Evolutionary conservation across 768 basidiomycete genomes (phyloP).

Genomic region (Boletus reticulatus): DNA sequence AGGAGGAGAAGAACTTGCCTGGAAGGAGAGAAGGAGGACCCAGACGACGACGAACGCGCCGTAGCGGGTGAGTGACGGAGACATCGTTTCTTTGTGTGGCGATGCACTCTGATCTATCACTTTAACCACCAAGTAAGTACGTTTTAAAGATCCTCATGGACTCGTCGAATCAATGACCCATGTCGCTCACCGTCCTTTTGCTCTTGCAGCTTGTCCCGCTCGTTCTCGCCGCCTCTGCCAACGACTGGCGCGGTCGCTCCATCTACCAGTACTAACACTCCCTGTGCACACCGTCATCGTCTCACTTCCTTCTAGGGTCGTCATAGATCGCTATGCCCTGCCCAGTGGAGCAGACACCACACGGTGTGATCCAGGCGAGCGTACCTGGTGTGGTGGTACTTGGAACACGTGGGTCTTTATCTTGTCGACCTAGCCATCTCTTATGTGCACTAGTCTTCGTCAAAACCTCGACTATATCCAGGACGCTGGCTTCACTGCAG

Average conservation of each 20-base stretch:
- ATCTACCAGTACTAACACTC: conserved; percentile 11
- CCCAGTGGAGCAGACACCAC: conserved; percentile 7
- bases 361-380: conserved; percentile 6
- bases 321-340: conserved; percentile 14
- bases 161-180: neutral
- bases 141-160: too few species aligned
- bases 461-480: conserved; percentile 85
- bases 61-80: conserved; percentile 49
- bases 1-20: conserved; percentile 27
- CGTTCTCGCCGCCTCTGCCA: conserved; percentile 7
- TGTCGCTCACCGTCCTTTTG: neutral
- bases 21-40: conserved; percentile 63
- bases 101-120: too few species aligned
- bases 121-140: too few species aligned
- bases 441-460: conserved; percentile 43
- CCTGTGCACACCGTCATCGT: neutral
- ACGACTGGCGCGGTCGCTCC: conserved; percentile 15
- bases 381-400: conserved; percentile 18
- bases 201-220: conserved; percentile 1
- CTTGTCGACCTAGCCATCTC: neutral
- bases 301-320: neutral
- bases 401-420: conserved; percentile 8
- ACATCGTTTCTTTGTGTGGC: conserved; percentile 1
- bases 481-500: conserved; percentile 76
- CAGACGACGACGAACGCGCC: conserved; percentile 69